Evolutionary conservation across 345 rosid species (phyloP).

Genomic region (Sonneratia alba): DNA sequence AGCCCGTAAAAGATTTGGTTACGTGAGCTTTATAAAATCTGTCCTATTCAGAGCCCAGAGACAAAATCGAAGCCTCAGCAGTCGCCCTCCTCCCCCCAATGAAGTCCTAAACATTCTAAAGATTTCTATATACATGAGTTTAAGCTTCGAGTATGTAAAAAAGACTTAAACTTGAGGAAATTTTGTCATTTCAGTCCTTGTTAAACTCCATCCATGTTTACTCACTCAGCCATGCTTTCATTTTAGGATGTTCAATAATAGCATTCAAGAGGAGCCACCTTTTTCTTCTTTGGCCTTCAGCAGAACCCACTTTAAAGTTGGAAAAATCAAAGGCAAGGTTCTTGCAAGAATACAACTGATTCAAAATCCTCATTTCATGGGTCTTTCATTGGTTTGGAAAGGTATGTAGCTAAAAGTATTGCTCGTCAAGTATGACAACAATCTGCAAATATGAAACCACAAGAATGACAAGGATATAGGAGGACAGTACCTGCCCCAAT

Average conservation of each 20-base stretch:
- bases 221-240: background rate
- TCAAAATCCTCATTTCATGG: background rate
- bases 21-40: background rate
- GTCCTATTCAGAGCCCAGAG: background rate
- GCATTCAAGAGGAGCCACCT: background rate
- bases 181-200: too few species aligned
- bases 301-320: background rate
- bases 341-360: background rate
- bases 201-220: background rate
- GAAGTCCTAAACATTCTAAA: too few species aligned
- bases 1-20: background rate
- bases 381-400: background rate
- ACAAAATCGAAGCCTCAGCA: background rate
- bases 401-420: background rate
- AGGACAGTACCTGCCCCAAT: conserved; percentile 66
- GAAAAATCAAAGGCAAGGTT: background rate
- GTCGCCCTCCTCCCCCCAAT: background rate
- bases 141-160: too few species aligned
- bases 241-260: background rate
- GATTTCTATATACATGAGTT: too few species aligned
- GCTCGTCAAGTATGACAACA: background rate
- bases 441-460: background rate
- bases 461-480: background rate
- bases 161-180: too few species aligned
- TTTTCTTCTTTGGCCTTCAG: background rate